Evolutionary conservation across 1,139 yeast species (phyloP).

Genomic region (Pichia norvegensis): DNA sequence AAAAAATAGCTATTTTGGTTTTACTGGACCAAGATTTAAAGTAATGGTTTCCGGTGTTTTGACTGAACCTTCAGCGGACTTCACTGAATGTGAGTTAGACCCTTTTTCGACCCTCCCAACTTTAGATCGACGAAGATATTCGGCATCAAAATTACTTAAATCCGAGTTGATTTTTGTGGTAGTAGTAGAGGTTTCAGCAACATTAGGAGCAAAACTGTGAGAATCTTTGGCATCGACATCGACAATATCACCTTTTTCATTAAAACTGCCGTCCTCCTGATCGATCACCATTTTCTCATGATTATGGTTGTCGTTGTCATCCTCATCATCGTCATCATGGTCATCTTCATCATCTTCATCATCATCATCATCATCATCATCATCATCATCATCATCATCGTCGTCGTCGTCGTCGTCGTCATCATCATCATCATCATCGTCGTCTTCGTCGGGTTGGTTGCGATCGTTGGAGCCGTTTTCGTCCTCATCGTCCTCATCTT

Average conservation of each 20-base stretch:
- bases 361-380: slow-evolving; percentile 19
- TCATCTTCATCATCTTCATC: neutral
- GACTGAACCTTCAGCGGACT: too few species aligned
- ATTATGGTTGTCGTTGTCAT: slow-evolving; percentile 19
- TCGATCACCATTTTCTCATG: slow-evolving; percentile 25
- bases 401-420: slow-evolving; percentile 28
- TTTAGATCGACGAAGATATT: too few species aligned
- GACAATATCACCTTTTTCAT: neutral
- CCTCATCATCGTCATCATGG: slow-evolving; percentile 9
- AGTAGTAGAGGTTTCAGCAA: neutral
- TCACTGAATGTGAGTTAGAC: too few species aligned
- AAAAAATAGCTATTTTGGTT: too few species aligned
- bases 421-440: slow-evolving; percentile 38
- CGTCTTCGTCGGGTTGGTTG: slow-evolving; percentile 32
- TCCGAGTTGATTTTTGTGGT: too few species aligned
- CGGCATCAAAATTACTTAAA: too few species aligned
- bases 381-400: slow-evolving; percentile 28
- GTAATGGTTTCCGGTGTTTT: neutral
- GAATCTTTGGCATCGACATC: neutral
- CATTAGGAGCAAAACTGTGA: neutral
- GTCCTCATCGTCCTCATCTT: slow-evolving; percentile 39
- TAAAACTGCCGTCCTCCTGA: neutral
- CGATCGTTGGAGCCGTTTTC: slow-evolving; percentile 38
- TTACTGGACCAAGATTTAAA: too few species aligned
- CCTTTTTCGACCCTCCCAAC: too few species aligned